A percentile compares a stretch with the other conserved stretches of the same genome.
Conservation (phyloP, 164 flowering plant genomes). For the Piper betle region DNA sequence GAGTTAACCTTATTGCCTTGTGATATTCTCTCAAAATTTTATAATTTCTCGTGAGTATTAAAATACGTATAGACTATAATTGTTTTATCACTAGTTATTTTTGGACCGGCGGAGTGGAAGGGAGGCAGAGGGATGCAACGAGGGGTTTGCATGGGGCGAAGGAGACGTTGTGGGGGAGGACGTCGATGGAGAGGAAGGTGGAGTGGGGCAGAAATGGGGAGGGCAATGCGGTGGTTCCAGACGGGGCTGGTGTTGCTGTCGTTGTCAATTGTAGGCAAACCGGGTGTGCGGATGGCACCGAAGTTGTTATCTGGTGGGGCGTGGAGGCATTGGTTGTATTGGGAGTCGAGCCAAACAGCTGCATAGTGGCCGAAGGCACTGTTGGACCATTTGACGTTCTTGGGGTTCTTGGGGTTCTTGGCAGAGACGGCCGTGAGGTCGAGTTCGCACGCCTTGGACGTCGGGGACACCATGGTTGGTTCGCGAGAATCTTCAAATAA, state of each 20-base stretch:
- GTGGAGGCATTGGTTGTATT: too few species aligned
- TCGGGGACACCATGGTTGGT: too few species aligned
- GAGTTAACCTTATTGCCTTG: too few species aligned
- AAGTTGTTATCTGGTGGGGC: too few species aligned
- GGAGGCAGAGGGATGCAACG: slow-evolving; percentile 37
- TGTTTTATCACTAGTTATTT: too few species aligned
- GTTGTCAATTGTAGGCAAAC: too few species aligned
- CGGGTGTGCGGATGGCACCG: slow-evolving; percentile 52
- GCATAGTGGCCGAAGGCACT: slow-evolving; percentile 68
- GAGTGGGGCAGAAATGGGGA: slow-evolving; percentile 30
- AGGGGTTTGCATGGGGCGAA: slow-evolving; percentile 58
- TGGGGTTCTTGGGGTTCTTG: too few species aligned
- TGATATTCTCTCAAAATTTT: too few species aligned
- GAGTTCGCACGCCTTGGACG: slow-evolving; percentile 33
- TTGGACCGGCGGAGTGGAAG: too few species aligned
- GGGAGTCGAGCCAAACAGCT: slow-evolving; percentile 66
- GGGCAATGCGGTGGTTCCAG: slow-evolving; percentile 68
- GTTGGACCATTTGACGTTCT: slow-evolving; percentile 73
- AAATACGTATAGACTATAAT: too few species aligned
- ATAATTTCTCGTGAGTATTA: too few species aligned
- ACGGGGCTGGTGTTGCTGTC: slow-evolving; percentile 64
- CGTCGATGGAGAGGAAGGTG: slow-evolving; percentile 42
- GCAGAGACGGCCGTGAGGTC: slow-evolving; percentile 64
- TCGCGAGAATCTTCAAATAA: too few species aligned
- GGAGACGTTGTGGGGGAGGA: slow-evolving; percentile 60